Base-by-base conservation (phyloP, 257 asterid genomes). In the Solanum habrochaites region DNA sequence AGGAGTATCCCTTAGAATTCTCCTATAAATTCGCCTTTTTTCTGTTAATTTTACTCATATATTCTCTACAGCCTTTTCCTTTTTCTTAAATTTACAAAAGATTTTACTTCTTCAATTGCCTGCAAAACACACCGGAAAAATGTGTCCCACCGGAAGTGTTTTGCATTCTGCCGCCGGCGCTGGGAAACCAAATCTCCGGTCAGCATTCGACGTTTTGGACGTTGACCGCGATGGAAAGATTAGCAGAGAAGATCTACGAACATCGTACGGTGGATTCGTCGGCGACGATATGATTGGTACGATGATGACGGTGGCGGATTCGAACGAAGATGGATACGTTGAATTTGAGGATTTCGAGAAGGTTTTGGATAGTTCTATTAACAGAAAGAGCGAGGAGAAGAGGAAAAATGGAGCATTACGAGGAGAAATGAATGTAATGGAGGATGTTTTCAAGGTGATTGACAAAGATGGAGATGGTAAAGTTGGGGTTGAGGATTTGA, bases 401-500 rank as follows among this genome's bases (percentile, higher is more conserved):
- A 23, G 85, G 86, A 27, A 31, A 42, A 83, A 72, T 37, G 81
- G 49, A 31, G n/a, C n/a, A n/a, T n/a, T n/a, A n/a, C n/a, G 49
- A 31, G 49, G 49, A 56, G 64, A n/a, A n/a, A 20, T 56, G 64
- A 70, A 83, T 23, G 91, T 92, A 77, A 95, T 97, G 98, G 95
- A 91, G 80, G 98, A 92, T 85, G 99, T 94, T 13, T 97, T 97
- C 75, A 86, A 88, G 90, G 95, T 91, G 10, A 97, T 97, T 97
- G 99, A 97, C 66, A 95, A 89, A 47, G 98, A 97, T 87, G 98
- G 98, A 82, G 99, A 97, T 87, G 99, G 99, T 14, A 92, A 89
- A 35, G 98, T 97, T 3, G 98, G 98, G 74, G 87, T 81, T 35
- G 94, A 92, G 2, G 99, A 97, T 88, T 85, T 97, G 88, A 94